Base-by-base conservation (phyloP, 805 yeast species). In the Kuraishia floccosa region DNA sequence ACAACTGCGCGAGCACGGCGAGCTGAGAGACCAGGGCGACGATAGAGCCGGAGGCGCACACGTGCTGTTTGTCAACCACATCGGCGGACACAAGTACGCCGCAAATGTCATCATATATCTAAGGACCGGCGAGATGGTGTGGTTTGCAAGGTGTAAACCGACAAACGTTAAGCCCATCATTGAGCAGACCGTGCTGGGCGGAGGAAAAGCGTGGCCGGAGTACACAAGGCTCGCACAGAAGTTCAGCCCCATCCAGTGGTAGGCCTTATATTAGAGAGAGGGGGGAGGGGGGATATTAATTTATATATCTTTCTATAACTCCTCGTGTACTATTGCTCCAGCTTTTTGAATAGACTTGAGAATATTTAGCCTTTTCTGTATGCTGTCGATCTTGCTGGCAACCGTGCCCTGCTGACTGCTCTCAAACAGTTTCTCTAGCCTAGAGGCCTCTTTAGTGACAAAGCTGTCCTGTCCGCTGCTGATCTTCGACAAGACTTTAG, bases 71-170 rank as follows among this genome's bases (percentile, higher is more conserved):
- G 68, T 81, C 19, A 86, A 83, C 46, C 98, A 89, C 52, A 81
- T 89, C 17, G 98, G 98, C 5, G 97, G 97, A 4, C 98, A 89
- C 56, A 91, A 91, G 52, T 91, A 63, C 54, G 85, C 91, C 1
- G 96, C 96, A 2, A 89, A 89, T 50, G 81, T 84, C 3, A 65
- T 85, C 31, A 70, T 89, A 11, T 86, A 85, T 48, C 56, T 75
- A 39, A 74, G 67, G 39, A 57, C 70, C 8, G 93, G 91, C 5
- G 81, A 82, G 40, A 75, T 77, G 35, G 69, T 86, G 18, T 86
- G 96, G 96, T 59, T 84, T 47, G 98, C 94, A 1, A 66, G 89
- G 37, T 78, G 93, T 33, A 64, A 71, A 3, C 97, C 97, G 4
- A 63, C 65, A 31, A 82, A 84, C 44, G 81, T 78, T 16, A 65